Base-by-base conservation (phyloP, 148 eudicot genomes). In the Nyssa sinensis region DNA sequence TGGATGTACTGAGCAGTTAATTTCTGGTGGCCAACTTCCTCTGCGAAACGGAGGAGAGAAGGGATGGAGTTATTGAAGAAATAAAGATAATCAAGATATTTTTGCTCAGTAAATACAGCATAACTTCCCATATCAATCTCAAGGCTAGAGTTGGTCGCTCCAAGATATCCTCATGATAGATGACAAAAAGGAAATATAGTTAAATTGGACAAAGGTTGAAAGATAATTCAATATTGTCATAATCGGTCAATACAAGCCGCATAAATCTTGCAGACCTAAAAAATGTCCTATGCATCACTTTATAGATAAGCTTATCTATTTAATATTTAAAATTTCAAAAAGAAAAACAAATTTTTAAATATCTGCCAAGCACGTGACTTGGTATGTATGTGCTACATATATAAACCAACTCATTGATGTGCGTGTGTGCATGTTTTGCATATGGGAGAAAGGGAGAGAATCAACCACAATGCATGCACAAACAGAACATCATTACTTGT, bases 1-100 rank as follows among this genome's bases (percentile, higher is more conserved):
- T 80, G 80, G 21, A 85, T 71, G 82, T 85, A 84, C 60, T 82
- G 87, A 67, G 84, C 82, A 70, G 86, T 81, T 79, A 86, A 79
- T 66, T 85, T 91, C 75, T 81, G 86, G 72, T 35, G 76, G 70
- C 80, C 86, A 69, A 72, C 80, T 73, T 83, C 85, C 73, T 88
- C 94, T 92, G 89, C 67, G 59, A 44, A 66, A 74, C 28, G 64
- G 32, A 69, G 35, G 23, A 17, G 23, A 37, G 11, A 68, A 58
- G 37, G 27, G 53, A 59, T 25, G 24, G 33, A 4, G n/a, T 75
- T 49, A 60, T 37, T 53, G 59, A 25, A 37, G 27, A 70, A 21
- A 55, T 32, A 24, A 25, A 51, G 24, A 33, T 35, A 14, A 63
- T 16, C 25, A 58, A 49, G 21, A 39, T 16, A 66, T 67, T 61